Base-by-base conservation (phyloP, 257 asterid genomes). In the Anisodus acutangulus region DNA sequence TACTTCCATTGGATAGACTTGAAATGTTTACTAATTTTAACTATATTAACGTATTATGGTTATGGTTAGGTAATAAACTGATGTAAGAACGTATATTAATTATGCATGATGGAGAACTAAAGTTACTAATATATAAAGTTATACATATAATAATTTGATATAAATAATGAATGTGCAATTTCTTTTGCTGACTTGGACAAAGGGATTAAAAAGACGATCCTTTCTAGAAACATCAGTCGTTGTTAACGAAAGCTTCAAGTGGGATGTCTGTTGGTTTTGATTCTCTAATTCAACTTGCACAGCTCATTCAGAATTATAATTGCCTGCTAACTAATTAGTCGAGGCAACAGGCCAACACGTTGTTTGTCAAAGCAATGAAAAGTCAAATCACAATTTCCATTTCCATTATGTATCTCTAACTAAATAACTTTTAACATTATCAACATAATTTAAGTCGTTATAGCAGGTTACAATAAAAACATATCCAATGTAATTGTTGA, bases 261-360 rank as follows among this genome's bases (percentile, higher is more conserved):
- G 62, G 26, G 64, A 76, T 76, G 26, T 76, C 26, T 78, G 64
- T 78, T 78, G 81, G 47, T 49, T 26, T 78, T 78, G 17, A 9
- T 53, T 78, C 3, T 51, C 26, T 51, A 76, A 31, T 53, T 78
- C 64, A 13, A 53, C 31, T 26, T 51, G 11, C 63, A 53, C 64
- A 12, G 26, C 26, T 53, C 63, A 53, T 13, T 51, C 15, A 76
- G 2, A 13, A 53, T 13, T 26, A 26, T 31, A 31, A 76, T 49
- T 13, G 8, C 43, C 62, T 12, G 62, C 45, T 49, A 68, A 68
- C 15, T 68, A 49, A 5, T 26, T 76, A 53, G 47, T 53, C 0
- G 26, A 76, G 22, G 62, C 11, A 76, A 76, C 45, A 19, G 81
- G 64, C 81, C 81, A 53, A 13, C 81, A 78, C 64, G 81, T 78